Base-by-base conservation (phyloP, 345 rosid species). In the Melastoma malabathricum region DNA sequence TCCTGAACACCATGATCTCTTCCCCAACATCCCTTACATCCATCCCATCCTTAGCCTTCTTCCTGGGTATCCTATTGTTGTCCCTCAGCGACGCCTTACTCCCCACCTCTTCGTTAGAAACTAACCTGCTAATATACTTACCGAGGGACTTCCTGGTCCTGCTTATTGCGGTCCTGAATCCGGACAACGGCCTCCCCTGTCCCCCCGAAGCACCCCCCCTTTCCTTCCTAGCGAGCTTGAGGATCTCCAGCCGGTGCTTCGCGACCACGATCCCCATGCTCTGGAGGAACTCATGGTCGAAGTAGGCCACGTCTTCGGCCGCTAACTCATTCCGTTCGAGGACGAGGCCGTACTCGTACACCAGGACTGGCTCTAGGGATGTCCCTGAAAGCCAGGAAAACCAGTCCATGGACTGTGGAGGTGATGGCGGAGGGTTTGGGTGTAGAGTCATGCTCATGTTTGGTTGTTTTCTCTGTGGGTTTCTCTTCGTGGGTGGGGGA, bases 221-320 rank as follows among this genome's bases (percentile, higher is more conserved):
- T 54, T 82, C 87, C 57, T 64, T 81, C 51, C 53, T 68, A n/a
- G 82, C 80, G 13, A 79, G 73, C 70, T 81, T 89, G 60, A 89
- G 81, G 43, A 89, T 89, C 68, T 89, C 87, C 15, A 75, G 75
- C 48, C 97, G 68, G 55, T 89, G 93, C 62, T 83, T 78, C 57
- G 95, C 84, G 4, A 85, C 78, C 18, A 70, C 64, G 38, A 89
- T 73, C 27, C 97, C 97, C 75, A 79, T 81, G 61, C 83, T 75
- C 20, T 66, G 79, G 49, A 89, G 97, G 57, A 75, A 79, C 18
- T 76, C 90, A 54, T 89, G 94, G 77, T 81, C 68, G 63, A 89
- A 83, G 66, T 66, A 57, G 48, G 71, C n/a, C n/a, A 89, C 50
- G 55, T 89, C 97, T 51, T 83, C 88, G 15, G 55, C 57, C 19